Base-by-base conservation (phyloP, 495 filamentous ascomycete species). In the Parathielavia hyrcaniae region DNA sequence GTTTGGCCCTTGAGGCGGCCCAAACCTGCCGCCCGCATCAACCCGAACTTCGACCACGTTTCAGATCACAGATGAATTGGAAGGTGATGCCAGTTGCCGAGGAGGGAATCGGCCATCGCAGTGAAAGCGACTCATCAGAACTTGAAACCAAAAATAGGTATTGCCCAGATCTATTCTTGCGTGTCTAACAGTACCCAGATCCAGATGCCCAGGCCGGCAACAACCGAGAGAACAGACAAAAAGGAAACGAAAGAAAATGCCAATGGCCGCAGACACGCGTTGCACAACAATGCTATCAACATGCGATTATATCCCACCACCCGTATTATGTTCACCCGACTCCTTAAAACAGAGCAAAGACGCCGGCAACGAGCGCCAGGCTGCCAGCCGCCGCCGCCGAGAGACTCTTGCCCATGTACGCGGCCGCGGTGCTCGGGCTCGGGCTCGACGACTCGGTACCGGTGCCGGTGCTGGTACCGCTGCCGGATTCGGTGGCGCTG, bases 281-380 rank as follows among this genome's bases (percentile, higher is more conserved):
- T 35, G 51, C 52, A 53, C 48, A 64, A 55, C 38, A 38, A 16
- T 46, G 39, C 12, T 41, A 32, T 38, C 16, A n/a, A n/a, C 45
- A 35, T 50, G 38, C 60, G 46, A 22, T 36, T 41, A 44, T 26
- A 51, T 44, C 39, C 50, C 3, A 14, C 8, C 22, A 39, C 40
- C 23, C 17, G 35, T 2, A 30, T 41, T 26, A 22, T 14, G 3
- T 5, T 48, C 22, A 14, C 23, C 38, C 26, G 11, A 48, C 49
- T 10, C 8, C 54, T 59, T 66, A 68, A 34, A 68, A 55, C 20
- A 68, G 50, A 55, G 63, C 61, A 57, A 68, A 62, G 35, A 62
- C 39, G 34, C 61, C 66, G 32, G 57, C 64, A 43, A 66, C 50
- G 38, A 68, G 55, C 20, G 58, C 61, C 41, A 66, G 51, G 55